phyloP scores from a whole-genome alignment of 2,329 filamentous ascomycete genomes.

The Trichoderma sp. region DNA sequence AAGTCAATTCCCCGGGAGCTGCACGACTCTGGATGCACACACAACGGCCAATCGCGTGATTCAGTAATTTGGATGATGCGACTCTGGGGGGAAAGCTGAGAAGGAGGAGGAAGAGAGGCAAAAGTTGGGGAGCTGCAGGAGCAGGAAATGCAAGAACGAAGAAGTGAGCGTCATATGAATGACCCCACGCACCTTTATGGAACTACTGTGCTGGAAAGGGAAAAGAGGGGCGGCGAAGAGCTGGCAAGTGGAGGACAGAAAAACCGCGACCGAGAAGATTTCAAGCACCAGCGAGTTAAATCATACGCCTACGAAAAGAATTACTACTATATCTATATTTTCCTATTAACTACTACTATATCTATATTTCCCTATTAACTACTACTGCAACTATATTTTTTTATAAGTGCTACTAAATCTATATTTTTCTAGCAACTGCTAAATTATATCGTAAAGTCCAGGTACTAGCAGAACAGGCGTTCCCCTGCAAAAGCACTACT shows the following conservation, averaged over 20 bases:
- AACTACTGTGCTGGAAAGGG: not conserved
- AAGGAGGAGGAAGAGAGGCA: not conserved
- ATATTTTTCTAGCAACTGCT: too few relatives aligned
- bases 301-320: too few relatives aligned
- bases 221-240: not conserved
- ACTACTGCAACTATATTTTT: too few relatives aligned
- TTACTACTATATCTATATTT: too few relatives aligned
- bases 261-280: too few relatives aligned
- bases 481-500: too few relatives aligned
- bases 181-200: slow-evolving; percentile 2
- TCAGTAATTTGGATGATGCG: not conserved
- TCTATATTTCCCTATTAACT: too few relatives aligned
- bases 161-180: not conserved
- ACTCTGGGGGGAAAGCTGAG: not conserved
- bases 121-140: slow-evolving; percentile 4
- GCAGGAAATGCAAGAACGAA: not conserved
- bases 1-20: not conserved
- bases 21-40: not conserved
- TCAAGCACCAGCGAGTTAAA: too few relatives aligned
- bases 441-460: too few relatives aligned
- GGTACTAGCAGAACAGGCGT: too few relatives aligned
- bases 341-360: too few relatives aligned
- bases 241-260: not conserved
- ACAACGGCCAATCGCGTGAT: not conserved
- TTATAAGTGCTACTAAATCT: too few relatives aligned